A percentile compares a stretch with the other conserved stretches of the same genome.
phyloP scores from a whole-genome alignment of 495 filamentous ascomycete genomes.

The Xylaria flabelliformis region DNA sequence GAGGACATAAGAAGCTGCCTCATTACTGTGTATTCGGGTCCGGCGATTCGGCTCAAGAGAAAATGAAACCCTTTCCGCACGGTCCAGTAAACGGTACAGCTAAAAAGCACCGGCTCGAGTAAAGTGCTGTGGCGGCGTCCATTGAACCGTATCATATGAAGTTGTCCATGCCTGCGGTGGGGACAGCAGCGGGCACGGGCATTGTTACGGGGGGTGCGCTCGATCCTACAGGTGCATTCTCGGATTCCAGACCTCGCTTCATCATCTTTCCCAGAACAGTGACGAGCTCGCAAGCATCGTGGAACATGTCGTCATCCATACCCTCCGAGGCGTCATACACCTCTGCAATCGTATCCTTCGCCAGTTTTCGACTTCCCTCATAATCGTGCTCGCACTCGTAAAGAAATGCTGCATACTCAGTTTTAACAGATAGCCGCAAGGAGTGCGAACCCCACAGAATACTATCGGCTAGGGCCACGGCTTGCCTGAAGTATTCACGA shows the following conservation, averaged over 20 bases:
- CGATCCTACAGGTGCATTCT: constrained; percentile 28
- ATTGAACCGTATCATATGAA: constrained; percentile 33
- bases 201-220: constrained; percentile 17
- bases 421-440: constrained; percentile 85
- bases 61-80: neutral
- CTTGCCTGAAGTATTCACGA: constrained; percentile 79
- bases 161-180: constrained; percentile 39
- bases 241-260: constrained; percentile 64
- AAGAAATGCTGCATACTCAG: constrained; percentile 92
- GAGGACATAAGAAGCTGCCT: neutral
- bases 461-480: constrained; percentile 71
- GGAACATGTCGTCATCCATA: constrained; percentile 90
- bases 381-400: constrained; percentile 91
- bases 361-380: constrained; percentile 73
- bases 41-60: neutral
- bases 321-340: constrained; percentile 90
- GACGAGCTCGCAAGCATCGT: constrained; percentile 77
- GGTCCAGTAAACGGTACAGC: neutral
- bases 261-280: constrained; percentile 78
- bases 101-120: neutral
- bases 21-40: neutral
- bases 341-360: constrained; percentile 83
- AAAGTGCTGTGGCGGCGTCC: neutral
- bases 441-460: constrained; percentile 88
- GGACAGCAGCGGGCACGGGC: constrained; percentile 23